A percentile compares a stretch with the other conserved stretches of the same genome.
Evolutionary conservation across 352 stramenopile genomes (phyloP).

Genomic region (Phytophthora hybrid): DNA sequence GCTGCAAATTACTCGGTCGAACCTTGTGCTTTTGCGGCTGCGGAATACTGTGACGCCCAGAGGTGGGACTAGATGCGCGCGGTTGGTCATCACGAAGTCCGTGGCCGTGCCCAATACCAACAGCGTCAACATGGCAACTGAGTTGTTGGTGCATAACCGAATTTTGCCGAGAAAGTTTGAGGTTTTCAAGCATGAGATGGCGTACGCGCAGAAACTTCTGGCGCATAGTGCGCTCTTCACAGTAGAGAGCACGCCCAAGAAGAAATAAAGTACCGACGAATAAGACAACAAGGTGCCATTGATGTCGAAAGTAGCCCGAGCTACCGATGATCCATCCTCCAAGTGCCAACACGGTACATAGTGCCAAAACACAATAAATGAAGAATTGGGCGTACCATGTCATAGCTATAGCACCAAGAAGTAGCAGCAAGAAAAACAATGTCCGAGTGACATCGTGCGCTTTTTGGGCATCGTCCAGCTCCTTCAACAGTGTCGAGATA

Average conservation of each 20-base stretch:
- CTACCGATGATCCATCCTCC: constrained; percentile 44
- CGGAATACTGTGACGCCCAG: constrained; percentile 9
- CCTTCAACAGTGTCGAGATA: constrained; percentile 18
- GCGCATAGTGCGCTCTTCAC: constrained; percentile 46
- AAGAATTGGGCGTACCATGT: constrained; percentile 72
- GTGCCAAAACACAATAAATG: constrained; percentile 43
- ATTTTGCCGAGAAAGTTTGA: constrained; percentile 68
- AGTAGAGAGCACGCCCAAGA: constrained; percentile 54
- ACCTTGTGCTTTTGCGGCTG: constrained; percentile 6
- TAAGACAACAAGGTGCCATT: constrained; percentile 65
- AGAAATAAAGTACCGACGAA: constrained; percentile 49
- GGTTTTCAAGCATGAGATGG: constrained; percentile 70
- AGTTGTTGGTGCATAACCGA: constrained; percentile 74
- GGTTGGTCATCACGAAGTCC: constrained; percentile 15
- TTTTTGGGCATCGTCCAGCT: constrained; percentile 27
- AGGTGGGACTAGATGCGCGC: background rate
- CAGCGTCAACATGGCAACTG: constrained; percentile 66
- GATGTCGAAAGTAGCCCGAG: constrained; percentile 32
- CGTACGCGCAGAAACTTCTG: constrained; percentile 64
- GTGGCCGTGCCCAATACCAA: constrained; percentile 48
- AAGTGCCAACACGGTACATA: constrained; percentile 35
- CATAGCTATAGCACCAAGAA: constrained; percentile 54
- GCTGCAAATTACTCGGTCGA: constrained; percentile 3
- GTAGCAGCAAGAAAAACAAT: constrained; percentile 63
- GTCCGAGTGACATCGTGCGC: constrained; percentile 55